Conservation (phyloP, 768 basidiomycete species). For the Lactarius sp. region DNA sequence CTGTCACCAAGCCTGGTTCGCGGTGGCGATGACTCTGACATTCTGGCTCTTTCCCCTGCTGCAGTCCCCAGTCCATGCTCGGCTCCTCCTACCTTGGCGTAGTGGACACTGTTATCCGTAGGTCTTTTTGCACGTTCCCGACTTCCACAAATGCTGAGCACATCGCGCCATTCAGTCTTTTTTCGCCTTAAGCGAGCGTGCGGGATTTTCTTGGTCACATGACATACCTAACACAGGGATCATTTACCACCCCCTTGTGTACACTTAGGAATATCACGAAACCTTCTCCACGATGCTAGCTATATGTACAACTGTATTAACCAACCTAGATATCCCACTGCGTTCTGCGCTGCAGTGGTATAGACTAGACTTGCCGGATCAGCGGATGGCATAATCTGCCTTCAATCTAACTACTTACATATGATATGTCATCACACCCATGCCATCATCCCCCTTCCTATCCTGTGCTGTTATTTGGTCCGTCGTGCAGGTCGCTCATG, state of each 20-base stretch:
- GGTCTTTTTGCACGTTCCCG: background rate
- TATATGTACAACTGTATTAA: conserved; percentile 15
- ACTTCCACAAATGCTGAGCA: background rate
- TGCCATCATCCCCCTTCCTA: background rate
- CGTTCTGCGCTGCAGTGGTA: background rate
- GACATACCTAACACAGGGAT: background rate
- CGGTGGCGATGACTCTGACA: conserved; percentile 13
- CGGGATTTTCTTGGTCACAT: background rate
- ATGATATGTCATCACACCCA: background rate
- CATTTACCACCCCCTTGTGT: conserved; percentile 2
- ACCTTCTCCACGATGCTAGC: background rate
- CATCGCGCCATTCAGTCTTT: background rate
- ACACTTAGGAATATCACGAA: conserved; percentile 1
- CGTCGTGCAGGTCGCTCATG: background rate
- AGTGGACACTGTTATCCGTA: conserved; percentile 3
- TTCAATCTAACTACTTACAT: conserved; percentile 1
- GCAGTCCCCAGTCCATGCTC: conserved; percentile 17
- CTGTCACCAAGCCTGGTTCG: conserved; percentile 14
- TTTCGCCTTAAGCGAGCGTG: background rate
- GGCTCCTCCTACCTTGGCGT: conserved; percentile 18
- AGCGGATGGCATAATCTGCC: conserved; percentile 2
- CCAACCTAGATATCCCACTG: conserved; percentile 19
- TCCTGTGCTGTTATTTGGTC: background rate
- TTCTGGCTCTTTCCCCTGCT: conserved; percentile 1
- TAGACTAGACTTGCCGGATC: conserved; percentile 16